Evolutionary conservation across 257 asterid species (phyloP), one percentile per base, ranked within the genome.

Genomic region (Misopates orontium): DNA sequence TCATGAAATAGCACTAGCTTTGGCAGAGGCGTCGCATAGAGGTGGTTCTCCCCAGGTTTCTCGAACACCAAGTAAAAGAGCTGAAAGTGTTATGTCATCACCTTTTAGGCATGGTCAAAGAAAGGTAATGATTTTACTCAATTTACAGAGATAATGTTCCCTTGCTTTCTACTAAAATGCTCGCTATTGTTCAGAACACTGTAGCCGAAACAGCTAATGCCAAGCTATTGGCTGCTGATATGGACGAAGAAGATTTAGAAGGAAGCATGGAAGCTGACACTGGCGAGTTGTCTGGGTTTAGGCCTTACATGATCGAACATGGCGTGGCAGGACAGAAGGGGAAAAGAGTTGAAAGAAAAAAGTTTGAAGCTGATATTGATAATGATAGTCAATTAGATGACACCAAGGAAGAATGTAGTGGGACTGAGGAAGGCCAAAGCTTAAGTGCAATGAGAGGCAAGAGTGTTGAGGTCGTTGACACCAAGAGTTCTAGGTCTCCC

Each of bases 11-110:
- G 98, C 96, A 58, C 68, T 85, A 55, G 95, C 87, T 75, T 82
- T 92, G 75, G 85, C 97, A 49, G 95, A 85, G 85, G 96, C 97
- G 54, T 87, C 96, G 67, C 91, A 87, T 45, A 81, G 91, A 84
- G 95, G 90, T 69, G 87, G 95, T 56, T 89, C 96, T 72, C 95
- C 98, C 52, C 96, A 87, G 87, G 80, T 82, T 69, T 91, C 95
- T 55, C 90, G 77, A 67, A 83, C 98, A 17, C 98, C 92, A 14
- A 83, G 78, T 71, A 80, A 73, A 76, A 81, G 90, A 84, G 79
- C 84, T 64, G 96, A 85, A 69, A 81, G 89, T 82, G 87, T 84
- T 59, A 70, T 74, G 83, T 77, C 96, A 61, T 82, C 96, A 62
- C 94, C 95, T 69, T 73, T 78, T 57, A 81, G 86, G 77, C 87